Conservation (phyloP, 2,329 filamentous ascomycete genomes). For the Aureobasidium zeae region DNA sequence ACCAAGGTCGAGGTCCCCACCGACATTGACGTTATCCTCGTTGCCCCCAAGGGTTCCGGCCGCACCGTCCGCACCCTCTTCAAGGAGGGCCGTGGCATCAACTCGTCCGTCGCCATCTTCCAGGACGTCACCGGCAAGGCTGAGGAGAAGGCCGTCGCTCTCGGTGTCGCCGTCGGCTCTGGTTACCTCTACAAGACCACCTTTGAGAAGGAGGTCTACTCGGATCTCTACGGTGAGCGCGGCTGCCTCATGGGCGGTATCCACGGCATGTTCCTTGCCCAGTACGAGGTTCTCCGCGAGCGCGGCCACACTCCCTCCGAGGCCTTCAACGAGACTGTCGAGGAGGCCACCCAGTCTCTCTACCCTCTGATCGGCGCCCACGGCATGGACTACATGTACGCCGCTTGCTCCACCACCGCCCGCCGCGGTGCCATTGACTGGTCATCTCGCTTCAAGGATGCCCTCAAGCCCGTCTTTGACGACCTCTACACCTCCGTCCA, state of each 20-base stretch:
- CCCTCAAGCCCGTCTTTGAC: constrained; percentile 98
- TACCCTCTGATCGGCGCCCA: constrained; percentile 96
- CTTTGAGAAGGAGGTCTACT: constrained; percentile 99
- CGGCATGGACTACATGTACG: constrained; percentile 99
- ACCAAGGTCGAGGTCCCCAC: constrained; percentile 96
- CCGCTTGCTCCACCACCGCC: constrained; percentile 97
- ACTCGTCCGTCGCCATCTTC: constrained; percentile 96
- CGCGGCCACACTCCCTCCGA: constrained; percentile 94
- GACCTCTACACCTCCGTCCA: constrained; percentile 88
- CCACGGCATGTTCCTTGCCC: constrained; percentile 99
- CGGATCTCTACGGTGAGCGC: constrained; percentile 98
- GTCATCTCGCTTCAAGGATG: constrained; percentile 94
- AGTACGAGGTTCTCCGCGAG: constrained; percentile 99
- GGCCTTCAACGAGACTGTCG: constrained; percentile 99
- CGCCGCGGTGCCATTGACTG: constrained; percentile 98
- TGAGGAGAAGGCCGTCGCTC: constrained; percentile 92
- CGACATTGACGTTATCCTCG: constrained; percentile 98
- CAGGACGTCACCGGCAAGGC: constrained; percentile 98
- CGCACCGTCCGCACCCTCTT: constrained; percentile 97
- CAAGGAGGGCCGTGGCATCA: constrained; percentile 98
- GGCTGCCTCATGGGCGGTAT: constrained; percentile 99
- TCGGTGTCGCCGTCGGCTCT: constrained; percentile 92
- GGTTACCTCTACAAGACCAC: constrained; percentile 99
- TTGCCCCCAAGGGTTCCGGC: constrained; percentile 97
- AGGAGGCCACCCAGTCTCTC: constrained; percentile 96